A percentile compares a stretch with the other conserved stretches of the same genome.
These are phyloP conservation scores for Xylaria nigripes DNA, from an alignment of 495 filamentous ascomycete genomes.

Conservation along the genomic window DNA sequence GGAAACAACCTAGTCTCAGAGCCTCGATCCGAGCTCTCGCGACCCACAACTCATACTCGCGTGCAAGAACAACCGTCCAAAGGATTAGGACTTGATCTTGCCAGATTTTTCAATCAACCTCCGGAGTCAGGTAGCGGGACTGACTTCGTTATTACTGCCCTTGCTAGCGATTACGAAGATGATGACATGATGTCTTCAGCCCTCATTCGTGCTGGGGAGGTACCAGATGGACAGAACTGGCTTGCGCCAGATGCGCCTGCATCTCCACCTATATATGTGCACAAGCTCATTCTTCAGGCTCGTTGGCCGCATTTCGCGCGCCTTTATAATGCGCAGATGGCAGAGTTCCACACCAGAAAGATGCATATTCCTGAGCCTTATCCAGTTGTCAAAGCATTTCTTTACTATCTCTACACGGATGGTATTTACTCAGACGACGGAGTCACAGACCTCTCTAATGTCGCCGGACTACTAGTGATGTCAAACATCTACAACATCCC, in stretches of 20 bases:
- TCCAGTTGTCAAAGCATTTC: slow-evolving; percentile 83
- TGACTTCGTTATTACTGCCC: slow-evolving; percentile 79
- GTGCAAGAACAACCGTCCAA: slow-evolving; percentile 43
- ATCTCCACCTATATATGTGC: slow-evolving; percentile 84
- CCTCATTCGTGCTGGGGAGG: slow-evolving; percentile 32
- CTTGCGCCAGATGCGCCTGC: slow-evolving; percentile 55
- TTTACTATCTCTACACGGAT: slow-evolving; percentile 96
- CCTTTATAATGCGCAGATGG: slow-evolving; percentile 86
- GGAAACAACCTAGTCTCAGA: slow-evolving; percentile 66
- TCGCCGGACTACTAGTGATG: slow-evolving; percentile 95
- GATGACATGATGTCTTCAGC: slow-evolving; percentile 49
- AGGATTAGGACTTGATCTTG: slow-evolving; percentile 73
- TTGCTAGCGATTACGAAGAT: slow-evolving; percentile 56
- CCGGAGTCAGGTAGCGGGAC: slow-evolving; percentile 72
- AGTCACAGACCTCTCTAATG: slow-evolving; percentile 63
- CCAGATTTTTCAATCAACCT: slow-evolving; percentile 71
- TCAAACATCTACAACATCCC: slow-evolving; percentile 96
- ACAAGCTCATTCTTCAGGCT: slow-evolving; percentile 84
- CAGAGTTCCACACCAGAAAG: slow-evolving; percentile 88
- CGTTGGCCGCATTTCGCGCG: slow-evolving; percentile 95
- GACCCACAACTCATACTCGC: slow-evolving; percentile 35
- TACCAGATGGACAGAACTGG: slow-evolving; percentile 48
- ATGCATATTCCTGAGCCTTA: slow-evolving; percentile 98
- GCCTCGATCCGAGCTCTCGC: slow-evolving; percentile 47
- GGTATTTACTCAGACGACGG: slow-evolving; percentile 61